Percentiles rank a stretch among this genome's conserved stretches.
Conservation (phyloP, 768 basidiomycete species). For the Naganishia onofrii region DNA sequence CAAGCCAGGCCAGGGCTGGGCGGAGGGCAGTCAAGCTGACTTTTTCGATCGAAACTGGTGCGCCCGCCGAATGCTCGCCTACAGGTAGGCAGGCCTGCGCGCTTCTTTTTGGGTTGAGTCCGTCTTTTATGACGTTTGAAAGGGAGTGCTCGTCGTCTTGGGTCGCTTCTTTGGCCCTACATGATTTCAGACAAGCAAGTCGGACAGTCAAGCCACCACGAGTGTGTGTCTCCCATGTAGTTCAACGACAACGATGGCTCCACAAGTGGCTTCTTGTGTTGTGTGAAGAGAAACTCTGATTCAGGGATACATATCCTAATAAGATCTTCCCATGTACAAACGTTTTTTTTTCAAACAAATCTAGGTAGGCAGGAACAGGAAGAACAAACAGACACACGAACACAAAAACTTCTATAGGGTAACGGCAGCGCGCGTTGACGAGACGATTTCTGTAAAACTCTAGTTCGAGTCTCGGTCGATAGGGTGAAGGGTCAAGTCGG, state of each 20-base stretch:
- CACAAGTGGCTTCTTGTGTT: too few relatives aligned
- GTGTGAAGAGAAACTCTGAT: neutral
- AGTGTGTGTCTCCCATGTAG: too few relatives aligned
- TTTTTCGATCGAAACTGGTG: constrained; percentile 12
- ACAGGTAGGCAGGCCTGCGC: neutral
- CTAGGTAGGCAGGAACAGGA: neutral
- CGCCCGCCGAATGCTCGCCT: too few relatives aligned
- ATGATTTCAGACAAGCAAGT: too few relatives aligned
- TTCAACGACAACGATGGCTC: too few relatives aligned
- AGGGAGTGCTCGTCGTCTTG: too few relatives aligned
- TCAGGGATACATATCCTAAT: neutral
- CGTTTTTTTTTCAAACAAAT: neutral
- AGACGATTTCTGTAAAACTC: neutral
- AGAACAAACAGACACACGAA: neutral
- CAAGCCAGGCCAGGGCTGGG: too few relatives aligned
- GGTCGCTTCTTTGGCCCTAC: too few relatives aligned
- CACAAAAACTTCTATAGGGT: constrained; percentile 24
- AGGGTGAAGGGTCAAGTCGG: constrained; percentile 50
- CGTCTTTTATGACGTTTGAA: neutral
- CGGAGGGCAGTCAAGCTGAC: neutral
- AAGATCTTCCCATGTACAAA: constrained; percentile 8
- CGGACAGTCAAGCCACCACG: too few relatives aligned
- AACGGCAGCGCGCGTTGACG: neutral
- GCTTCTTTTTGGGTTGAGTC: constrained; percentile 8
- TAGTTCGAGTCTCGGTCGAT: constrained; percentile 40